These are phyloP conservation scores for Aspergillus funiculosus DNA, from an alignment of 495 filamentous ascomycete genomes.

Conservation along the genomic window DNA sequence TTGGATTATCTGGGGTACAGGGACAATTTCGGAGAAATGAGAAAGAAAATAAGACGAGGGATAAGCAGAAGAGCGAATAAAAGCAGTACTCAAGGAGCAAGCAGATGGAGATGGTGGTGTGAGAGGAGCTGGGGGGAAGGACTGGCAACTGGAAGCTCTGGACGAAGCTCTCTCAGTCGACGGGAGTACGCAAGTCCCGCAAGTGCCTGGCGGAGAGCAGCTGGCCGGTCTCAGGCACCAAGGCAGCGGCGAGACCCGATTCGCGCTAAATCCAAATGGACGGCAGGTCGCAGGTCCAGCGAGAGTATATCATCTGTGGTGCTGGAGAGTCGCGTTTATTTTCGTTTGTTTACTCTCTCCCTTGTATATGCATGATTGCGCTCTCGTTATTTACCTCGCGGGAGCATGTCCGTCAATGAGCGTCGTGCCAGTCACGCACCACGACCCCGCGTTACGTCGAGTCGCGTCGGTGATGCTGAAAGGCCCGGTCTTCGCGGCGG, in stretches of 20 bases:
- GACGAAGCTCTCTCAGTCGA: slow-evolving; percentile 34
- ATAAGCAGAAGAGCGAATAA: slow-evolving; percentile 3
- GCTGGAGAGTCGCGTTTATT: too few relatives aligned
- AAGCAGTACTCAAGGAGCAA: slow-evolving; percentile 1
- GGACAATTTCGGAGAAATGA: neutral
- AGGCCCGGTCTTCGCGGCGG: slow-evolving; percentile 27
- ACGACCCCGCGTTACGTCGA: slow-evolving; percentile 44
- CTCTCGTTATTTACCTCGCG: slow-evolving; percentile 17
- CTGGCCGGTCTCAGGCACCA: slow-evolving; percentile 25
- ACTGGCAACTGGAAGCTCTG: slow-evolving; percentile 20
- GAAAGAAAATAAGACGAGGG: slow-evolving; percentile 2
- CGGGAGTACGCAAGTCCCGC: slow-evolving; percentile 37
- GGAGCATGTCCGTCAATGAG: slow-evolving; percentile 45
- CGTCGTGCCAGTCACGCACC: slow-evolving; percentile 40
- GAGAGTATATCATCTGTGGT: too few relatives aligned
- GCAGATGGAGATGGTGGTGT: slow-evolving; percentile 2
- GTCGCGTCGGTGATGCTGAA: slow-evolving; percentile 41
- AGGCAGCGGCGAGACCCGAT: slow-evolving; percentile 21
- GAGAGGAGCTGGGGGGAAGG: slow-evolving; percentile 6
- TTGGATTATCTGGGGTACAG: slow-evolving; percentile 36
- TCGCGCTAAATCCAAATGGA: slow-evolving; percentile 9
- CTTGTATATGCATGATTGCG: slow-evolving; percentile 21
- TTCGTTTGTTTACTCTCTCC: neutral
- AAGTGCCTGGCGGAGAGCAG: slow-evolving; percentile 32
- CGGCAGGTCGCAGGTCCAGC: slow-evolving; percentile 2